These are phyloP conservation scores for Amaranthus hypochondriacus DNA, from an alignment of 148 eudicot genomes.

Conservation along the genomic window DNA sequence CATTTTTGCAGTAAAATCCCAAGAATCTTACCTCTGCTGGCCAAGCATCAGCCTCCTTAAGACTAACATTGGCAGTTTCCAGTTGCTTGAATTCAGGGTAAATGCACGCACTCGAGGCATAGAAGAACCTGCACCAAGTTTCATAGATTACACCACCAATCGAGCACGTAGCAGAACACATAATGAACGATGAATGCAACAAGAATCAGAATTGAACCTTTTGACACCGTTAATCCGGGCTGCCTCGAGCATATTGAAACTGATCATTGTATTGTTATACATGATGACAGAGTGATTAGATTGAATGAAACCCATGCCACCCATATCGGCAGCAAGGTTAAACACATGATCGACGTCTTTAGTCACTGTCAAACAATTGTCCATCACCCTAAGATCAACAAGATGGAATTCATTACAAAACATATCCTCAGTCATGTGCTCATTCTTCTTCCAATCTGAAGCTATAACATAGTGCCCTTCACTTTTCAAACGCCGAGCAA, in stretches of 20 bases:
- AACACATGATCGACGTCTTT: conserved; percentile 51
- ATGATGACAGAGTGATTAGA: conserved; percentile 51
- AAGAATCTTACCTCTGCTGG: conserved; percentile 43
- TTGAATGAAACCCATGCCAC: conserved; percentile 60
- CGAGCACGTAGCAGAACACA: neutral
- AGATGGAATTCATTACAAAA: conserved; percentile 55
- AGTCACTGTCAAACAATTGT: conserved; percentile 49
- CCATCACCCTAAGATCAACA: conserved; percentile 61
- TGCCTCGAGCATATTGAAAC: conserved; percentile 59
- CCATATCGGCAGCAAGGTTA: conserved; percentile 62
- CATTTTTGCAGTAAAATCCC: neutral
- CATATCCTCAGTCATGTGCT: conserved; percentile 61
- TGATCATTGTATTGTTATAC: conserved; percentile 60
- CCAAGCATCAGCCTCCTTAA: conserved; percentile 57
- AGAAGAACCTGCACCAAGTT: conserved; percentile 38
- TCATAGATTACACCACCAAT: no score
- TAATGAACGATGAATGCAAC: neutral
- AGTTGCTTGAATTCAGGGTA: conserved; percentile 59
- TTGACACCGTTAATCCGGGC: conserved; percentile 50
- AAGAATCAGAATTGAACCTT: conserved; percentile 28
- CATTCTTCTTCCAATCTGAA: conserved; percentile 59
- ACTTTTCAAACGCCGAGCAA: conserved; percentile 47
- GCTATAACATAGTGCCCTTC: conserved; percentile 58
- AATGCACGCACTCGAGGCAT: conserved; percentile 57
- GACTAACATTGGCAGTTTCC: conserved; percentile 49